These are phyloP conservation scores for Gnomoniopsis smithogilvyi DNA, from an alignment of 2,329 filamentous ascomycete species.

Conservation along the genomic window DNA sequence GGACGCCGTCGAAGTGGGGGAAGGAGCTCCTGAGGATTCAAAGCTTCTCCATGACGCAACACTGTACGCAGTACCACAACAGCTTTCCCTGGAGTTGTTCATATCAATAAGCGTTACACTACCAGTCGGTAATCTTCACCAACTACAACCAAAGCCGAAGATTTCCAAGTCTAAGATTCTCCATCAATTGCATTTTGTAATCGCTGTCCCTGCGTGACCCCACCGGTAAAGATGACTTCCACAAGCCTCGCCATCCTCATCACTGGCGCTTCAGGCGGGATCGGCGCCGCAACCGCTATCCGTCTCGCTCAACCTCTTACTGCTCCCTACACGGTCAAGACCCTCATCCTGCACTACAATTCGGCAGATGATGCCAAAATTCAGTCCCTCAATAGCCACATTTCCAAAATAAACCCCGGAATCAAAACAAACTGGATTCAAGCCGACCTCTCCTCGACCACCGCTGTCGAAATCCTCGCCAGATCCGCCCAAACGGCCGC, in stretches of 20 bases:
- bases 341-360: slow-evolving; percentile 14
- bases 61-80: neutral
- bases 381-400: neutral
- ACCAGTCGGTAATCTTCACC: too few species aligned
- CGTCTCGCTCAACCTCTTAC: slow-evolving; percentile 5
- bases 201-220: neutral
- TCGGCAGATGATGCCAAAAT: neutral
- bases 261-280: slow-evolving; percentile 14
- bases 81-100: neutral
- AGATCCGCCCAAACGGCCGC: neutral
- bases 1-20: neutral
- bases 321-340: slow-evolving; percentile 4
- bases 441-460: slow-evolving; percentile 7
- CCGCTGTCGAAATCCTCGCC: neutral
- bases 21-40: neutral
- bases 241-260: slow-evolving; percentile 5
- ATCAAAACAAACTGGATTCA: slow-evolving; percentile 8
- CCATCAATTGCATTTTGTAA: too few species aligned
- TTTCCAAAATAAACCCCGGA: neutral
- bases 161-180: too few species aligned
- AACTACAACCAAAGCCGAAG: too few species aligned
- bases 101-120: neutral
- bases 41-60: neutral
- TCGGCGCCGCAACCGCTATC: slow-evolving; percentile 12
- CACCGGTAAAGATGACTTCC: neutral